Base-by-base conservation (phyloP, 2,329 filamentous ascomycete species). In the Colletotrichum sp. region DNA sequence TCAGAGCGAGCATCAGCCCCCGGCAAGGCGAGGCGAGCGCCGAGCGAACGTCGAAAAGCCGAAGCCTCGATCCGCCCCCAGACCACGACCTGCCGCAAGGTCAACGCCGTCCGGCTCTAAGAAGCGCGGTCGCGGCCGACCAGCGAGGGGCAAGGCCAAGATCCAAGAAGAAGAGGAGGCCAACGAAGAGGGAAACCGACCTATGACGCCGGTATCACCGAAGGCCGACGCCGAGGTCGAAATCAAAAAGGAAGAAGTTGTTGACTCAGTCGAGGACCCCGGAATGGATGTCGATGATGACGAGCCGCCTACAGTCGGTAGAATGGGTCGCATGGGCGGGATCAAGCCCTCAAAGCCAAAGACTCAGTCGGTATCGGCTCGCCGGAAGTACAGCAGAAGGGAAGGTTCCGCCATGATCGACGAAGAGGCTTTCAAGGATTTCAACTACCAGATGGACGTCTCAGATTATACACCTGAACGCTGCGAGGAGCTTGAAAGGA, bases 1-100 rank as follows among this genome's bases (percentile, higher is more conserved):
- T 78, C 96, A 98, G 85, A 96, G 95, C 82, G 96, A 98, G 80
- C 96, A 99, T 83, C 97, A 98, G 81, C 97, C 97, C 12, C 97
- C 97, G 1, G 97, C 97, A 8, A 93, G 93, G 81, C 93, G 97
- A 83, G 97, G 98, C 70, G 94, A 97, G 85, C 90, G 94, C 78
- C 92, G 95, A 77, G 91, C 91, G 32, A 91, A 92, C 78, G 87
- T 88, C 68, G 88, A 91, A 12, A 90, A 86, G 79, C 85, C 88
- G 3, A 90, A 88, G 75, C 77, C 86, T 16, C 85, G 87, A 72
- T 79, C 85, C 25, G 79, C 86, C 39, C 79, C 79, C 4, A 86
- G 82, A 71, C 39, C 83, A 82, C 13, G 76, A 81, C 30, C 74
- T 15, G 70, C 77, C 13, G 60, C 65, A 22, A 60, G 59, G n/a